Evolutionary conservation across 306 rosid genomes (phyloP).

Genomic region (Prosopis cineraria): DNA sequence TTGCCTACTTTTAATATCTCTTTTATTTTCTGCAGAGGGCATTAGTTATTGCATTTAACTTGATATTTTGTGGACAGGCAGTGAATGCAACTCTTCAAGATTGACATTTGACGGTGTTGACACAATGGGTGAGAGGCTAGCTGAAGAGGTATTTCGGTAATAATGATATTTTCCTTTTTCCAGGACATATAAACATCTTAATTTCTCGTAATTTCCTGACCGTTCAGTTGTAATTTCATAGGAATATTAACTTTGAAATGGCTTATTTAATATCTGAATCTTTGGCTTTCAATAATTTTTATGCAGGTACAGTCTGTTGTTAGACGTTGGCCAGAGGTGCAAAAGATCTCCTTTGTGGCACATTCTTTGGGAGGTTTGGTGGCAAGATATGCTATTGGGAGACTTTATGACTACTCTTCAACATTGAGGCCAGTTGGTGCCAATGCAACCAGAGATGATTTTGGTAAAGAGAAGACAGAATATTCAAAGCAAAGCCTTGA

Average conservation of each 20-base stretch:
- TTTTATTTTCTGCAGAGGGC: slow-evolving; percentile 6
- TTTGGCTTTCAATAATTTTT: slow-evolving; percentile 25
- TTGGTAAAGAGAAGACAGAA: slow-evolving; percentile 45
- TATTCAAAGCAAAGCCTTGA: slow-evolving; percentile 41
- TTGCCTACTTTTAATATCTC: not conserved
- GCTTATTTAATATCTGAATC: not conserved
- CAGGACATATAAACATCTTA: not conserved
- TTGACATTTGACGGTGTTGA: slow-evolving; percentile 96
- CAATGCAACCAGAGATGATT: slow-evolving; percentile 30
- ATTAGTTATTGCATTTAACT: slow-evolving; percentile 23
- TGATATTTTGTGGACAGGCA: slow-evolving; percentile 65
- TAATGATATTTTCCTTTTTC: slow-evolving; percentile 28
- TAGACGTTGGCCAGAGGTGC: slow-evolving; percentile 64
- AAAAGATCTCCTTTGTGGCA: slow-evolving; percentile 89
- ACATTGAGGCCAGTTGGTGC: slow-evolving; percentile 39
- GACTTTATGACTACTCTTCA: slow-evolving; percentile 56
- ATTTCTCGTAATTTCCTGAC: slow-evolving; percentile 1
- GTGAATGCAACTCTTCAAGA: slow-evolving; percentile 82
- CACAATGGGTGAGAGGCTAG: slow-evolving; percentile 88
- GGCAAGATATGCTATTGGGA: slow-evolving; percentile 93
- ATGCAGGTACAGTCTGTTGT: slow-evolving; percentile 74
- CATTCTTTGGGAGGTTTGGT: slow-evolving; percentile 97
- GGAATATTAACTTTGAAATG: slow-evolving; percentile 1
- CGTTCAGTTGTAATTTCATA: not conserved
- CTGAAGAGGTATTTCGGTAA: slow-evolving; percentile 83